Evolutionary conservation across 306 rosid genomes (phyloP), one percentile per base, ranked within the genome.

Genomic region (Quercus alba): DNA sequence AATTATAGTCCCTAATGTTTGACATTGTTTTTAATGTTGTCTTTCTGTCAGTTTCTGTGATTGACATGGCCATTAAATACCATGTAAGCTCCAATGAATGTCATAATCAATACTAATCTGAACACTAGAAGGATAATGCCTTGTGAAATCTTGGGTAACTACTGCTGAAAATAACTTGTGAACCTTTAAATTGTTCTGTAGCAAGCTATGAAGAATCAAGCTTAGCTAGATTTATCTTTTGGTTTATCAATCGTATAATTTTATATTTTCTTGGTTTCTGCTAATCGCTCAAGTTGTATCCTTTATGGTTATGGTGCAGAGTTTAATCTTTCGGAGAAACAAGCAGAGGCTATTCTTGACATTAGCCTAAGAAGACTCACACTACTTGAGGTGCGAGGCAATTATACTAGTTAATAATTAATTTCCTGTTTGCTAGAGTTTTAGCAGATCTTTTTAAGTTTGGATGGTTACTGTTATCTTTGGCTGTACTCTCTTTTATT

Each of bases 341-440:
- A 95, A 90, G 94, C 99, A 77, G 99, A 95, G 81, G 98, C 99
- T 74, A 86, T 95, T 80, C 74, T 95, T 81, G 99, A 93, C 91
- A 91, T 91, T 46, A 93, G 82, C 89, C 87, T 95, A 17, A 83
- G 99, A 86, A 91, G 99, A 84, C 90, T 95, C 57, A 86, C 86
- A 30, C 88, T 80, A 81, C 93, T 93, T 73, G 99, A 95, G 99
- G 99, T 95, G 75, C 88, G 49, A 63, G 33, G 30, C 26, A 76
- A 38, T 81, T 74, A 57, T 76, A 75, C 66, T 68, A 66, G 77
- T 54, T 35, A 33, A 18, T 31, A 33, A 67, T 67, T 9, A 10
- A 18, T 67, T 35, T 18, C 21, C 72, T 19, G 30, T 63, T 63
- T 18, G 41, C 1, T 67, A 33, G 25, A 35, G 72, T 67, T 67